Evolutionary conservation across 306 rosid species (phyloP).

Genomic region (Morella rubra): DNA sequence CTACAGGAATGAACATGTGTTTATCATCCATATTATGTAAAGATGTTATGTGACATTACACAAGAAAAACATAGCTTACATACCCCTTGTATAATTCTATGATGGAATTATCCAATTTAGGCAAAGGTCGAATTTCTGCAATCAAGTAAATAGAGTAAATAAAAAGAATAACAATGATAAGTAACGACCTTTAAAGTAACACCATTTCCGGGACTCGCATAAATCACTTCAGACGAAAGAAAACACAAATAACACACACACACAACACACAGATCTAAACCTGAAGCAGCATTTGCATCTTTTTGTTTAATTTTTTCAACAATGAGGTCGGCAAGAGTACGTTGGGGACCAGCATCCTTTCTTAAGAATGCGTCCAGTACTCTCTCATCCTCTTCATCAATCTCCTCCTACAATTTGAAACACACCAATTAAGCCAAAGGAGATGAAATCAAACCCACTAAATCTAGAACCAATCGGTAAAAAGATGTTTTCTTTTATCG

Average conservation of each 20-base stretch:
- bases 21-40: neutral
- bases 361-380: slow-evolving; percentile 60
- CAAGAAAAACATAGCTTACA: neutral
- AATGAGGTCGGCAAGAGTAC: slow-evolving; percentile 67
- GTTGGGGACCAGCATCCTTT: slow-evolving; percentile 43
- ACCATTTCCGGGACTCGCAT: too few species aligned
- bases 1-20: neutral
- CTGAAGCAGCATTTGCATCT: slow-evolving; percentile 54
- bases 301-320: slow-evolving; percentile 67
- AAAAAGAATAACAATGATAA: neutral
- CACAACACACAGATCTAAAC: slow-evolving; percentile 20
- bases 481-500: neutral
- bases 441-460: neutral
- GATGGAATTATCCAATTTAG: slow-evolving; percentile 64
- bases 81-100: slow-evolving; percentile 79
- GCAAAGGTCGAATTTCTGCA: slow-evolving; percentile 67
- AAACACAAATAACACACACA: too few species aligned
- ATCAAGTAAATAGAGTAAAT: slow-evolving; percentile 9
- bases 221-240: too few species aligned
- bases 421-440: neutral
- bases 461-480: neutral
- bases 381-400: slow-evolving; percentile 69
- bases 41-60: slow-evolving; percentile 8
- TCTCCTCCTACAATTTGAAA: slow-evolving; percentile 43
- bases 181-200: too few species aligned